phyloP scores from a whole-genome alignment of 495 filamentous ascomycete genomes.

The Penicillium maclennaniae region DNA sequence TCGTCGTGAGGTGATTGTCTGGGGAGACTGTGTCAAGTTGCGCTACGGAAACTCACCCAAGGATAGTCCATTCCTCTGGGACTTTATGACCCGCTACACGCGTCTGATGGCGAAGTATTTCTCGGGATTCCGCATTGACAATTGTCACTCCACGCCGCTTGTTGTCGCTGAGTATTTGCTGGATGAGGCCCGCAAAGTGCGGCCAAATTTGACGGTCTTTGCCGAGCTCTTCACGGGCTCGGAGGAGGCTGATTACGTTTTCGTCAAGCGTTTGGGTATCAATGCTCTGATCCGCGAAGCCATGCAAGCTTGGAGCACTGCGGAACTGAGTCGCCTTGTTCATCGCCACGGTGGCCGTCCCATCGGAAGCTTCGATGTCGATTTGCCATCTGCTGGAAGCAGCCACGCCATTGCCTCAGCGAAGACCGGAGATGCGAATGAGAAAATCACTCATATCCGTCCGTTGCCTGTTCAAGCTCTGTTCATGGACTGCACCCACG shows the following conservation, averaged over 20 bases:
- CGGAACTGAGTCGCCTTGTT: conserved; percentile 83
- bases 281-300: conserved; percentile 91
- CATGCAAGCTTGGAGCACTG: conserved; percentile 97
- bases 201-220: conserved; percentile 85
- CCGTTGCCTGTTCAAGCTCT: conserved; percentile 83
- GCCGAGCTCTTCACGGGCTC: conserved; percentile 96
- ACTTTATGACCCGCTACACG: conserved; percentile 91
- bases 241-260: conserved; percentile 92
- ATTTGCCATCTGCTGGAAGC: conserved; percentile 47
- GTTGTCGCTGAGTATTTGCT: conserved; percentile 91
- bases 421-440: conserved; percentile 39
- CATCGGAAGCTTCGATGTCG: conserved; percentile 93
- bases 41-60: conserved; percentile 78
- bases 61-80: conserved; percentile 92
- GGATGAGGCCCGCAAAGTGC: conserved; percentile 82
- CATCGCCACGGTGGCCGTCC: conserved; percentile 92
- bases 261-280: conserved; percentile 86
- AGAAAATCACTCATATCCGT: conserved; percentile 70
- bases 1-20: conserved; percentile 91
- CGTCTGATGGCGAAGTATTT: conserved; percentile 94
- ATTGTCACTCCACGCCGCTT: conserved; percentile 94
- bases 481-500: conserved; percentile 99
- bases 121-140: conserved; percentile 93
- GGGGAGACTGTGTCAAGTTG: conserved; percentile 98
- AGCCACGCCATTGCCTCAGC: conserved; percentile 38